Evolutionary conservation across 306 rosid species (phyloP), one percentile per base, ranked within the genome.

Genomic region (Mimosa bimucronata): DNA sequence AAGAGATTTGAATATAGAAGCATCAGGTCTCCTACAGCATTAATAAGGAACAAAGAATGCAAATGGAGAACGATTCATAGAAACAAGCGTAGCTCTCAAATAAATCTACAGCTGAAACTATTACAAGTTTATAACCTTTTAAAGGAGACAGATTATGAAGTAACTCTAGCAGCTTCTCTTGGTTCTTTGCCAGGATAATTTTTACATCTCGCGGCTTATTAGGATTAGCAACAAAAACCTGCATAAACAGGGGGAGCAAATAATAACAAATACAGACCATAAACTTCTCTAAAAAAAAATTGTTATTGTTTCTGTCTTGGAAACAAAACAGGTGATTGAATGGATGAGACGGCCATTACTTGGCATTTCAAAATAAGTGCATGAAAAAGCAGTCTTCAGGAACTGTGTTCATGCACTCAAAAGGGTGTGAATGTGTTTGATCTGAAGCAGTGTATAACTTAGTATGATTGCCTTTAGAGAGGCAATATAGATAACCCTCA

Each of bases 211-310:
- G 88, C 14, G 97, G 97, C 86, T 90, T 93, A 84, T 86, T 87
- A 21, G 99, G 99, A 82, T 95, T 95, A 30, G 99, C 99, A 68
- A 95, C 98, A 70, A 95, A 93, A 74, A 95, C 89, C 98, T 93
- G 90, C 75, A 83, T 80, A 34, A 48, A 82, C 74, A 67, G 19
- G 19, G 34, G 26, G 66, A 45, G 70, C 69, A 21, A 23, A 37
- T 26, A 74, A 18, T 34, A 60, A 79, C 41, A 45, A 64, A 57
- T 29, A 66, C 41, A 15, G 68, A 75, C 44, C 45, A 73, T 53
- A 40, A 8, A 66, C 52, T 72, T 52, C 50, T 37, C 26, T 28
- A 52, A n/a, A 80, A 69, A 26, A 80, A 58, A 2, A 2, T 30
- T 53, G 40, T 21, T 71, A 34, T 61, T 21, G 64, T 66, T 46